Conservation (phyloP, 305 asterid species). For the Fraxinus albicans region DNA sequence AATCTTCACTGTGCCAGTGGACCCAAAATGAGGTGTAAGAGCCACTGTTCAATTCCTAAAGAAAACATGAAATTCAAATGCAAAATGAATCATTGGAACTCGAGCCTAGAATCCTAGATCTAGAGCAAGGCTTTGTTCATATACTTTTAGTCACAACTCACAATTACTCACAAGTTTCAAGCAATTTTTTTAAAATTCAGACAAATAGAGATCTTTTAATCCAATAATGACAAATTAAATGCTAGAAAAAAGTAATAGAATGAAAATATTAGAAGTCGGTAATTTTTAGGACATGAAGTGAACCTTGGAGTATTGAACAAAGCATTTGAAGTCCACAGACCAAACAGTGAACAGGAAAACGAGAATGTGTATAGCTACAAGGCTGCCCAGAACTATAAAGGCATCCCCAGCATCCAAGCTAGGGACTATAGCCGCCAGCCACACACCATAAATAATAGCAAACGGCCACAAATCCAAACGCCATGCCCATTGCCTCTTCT, state of each 20-base stretch:
- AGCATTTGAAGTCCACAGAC: conserved; percentile 87
- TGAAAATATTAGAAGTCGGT: neutral
- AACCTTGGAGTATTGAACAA: conserved; percentile 81
- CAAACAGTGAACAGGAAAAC: conserved; percentile 90
- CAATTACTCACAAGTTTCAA: conserved; percentile 2
- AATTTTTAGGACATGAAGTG: neutral
- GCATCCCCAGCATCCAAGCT: conserved; percentile 84
- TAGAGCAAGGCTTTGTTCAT: neutral
- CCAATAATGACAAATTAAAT: neutral
- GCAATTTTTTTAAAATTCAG: neutral
- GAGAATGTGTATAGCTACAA: conserved; percentile 58
- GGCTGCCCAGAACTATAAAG: conserved; percentile 64
- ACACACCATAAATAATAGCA: conserved; percentile 59
- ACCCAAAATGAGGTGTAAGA: neutral
- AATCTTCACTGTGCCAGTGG: neutral
- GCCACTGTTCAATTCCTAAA: neutral
- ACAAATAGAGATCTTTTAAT: neutral
- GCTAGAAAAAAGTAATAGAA: neutral
- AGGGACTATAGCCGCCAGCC: conserved; percentile 74
- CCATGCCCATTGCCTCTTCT: conserved; percentile 82
- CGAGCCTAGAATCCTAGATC: neutral
- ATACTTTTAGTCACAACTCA: neutral
- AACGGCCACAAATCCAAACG: conserved; percentile 91
- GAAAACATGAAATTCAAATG: neutral
- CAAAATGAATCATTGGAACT: neutral